phyloP scores from a whole-genome alignment of 495 filamentous ascomycete species.

The Xylaria acuta region DNA sequence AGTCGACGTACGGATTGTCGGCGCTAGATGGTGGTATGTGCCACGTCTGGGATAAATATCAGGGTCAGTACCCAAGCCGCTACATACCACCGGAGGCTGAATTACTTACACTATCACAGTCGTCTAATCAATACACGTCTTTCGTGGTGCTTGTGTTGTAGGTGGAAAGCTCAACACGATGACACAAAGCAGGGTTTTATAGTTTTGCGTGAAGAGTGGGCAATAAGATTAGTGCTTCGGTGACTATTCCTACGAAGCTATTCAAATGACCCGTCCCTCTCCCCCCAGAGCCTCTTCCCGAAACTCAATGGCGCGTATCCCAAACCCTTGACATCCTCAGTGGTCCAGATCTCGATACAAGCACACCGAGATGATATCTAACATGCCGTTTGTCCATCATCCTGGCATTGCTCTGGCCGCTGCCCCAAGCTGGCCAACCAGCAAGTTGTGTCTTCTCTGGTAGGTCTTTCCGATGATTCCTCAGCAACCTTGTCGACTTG shows the following conservation, averaged over 20 bases:
- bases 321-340: background rate
- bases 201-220: background rate
- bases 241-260: background rate
- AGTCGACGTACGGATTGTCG: background rate
- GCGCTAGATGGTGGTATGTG: background rate
- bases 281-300: background rate
- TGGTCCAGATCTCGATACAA: background rate
- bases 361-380: background rate
- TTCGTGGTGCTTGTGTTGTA: background rate
- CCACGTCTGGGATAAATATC: background rate
- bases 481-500: slow-evolving; percentile 4
- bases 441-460: background rate
- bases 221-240: background rate
- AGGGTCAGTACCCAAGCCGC: background rate
- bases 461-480: background rate
- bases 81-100: no score
- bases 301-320: background rate
- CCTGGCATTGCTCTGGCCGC: background rate
- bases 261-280: background rate
- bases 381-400: background rate
- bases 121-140: background rate
- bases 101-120: slow-evolving; percentile 4
- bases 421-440: slow-evolving; percentile 1
- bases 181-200: slow-evolving; percentile 1
- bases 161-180: background rate